These are phyloP conservation scores for Torrubiellomyces zombiae DNA, from an alignment of 2,329 filamentous ascomycete genomes.

Conservation along the genomic window DNA sequence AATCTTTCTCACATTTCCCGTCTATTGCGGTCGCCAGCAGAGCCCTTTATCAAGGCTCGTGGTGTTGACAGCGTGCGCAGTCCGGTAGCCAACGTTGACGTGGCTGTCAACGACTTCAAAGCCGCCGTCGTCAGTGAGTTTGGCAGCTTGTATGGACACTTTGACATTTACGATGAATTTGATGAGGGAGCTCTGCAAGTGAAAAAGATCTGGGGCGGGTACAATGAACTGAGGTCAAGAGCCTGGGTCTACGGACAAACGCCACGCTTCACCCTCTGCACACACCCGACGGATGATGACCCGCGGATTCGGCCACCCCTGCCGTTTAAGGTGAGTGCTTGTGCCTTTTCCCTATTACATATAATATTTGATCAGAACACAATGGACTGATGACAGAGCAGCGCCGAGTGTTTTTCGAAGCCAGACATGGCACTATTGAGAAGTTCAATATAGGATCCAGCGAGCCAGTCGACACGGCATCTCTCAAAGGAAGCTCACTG, in stretches of 20 bases:
- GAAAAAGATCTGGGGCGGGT: slow-evolving; percentile 26
- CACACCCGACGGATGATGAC: slow-evolving; percentile 40
- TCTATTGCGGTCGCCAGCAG: slow-evolving; percentile 64
- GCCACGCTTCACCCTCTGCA: slow-evolving; percentile 62
- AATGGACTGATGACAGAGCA: slow-evolving; percentile 5
- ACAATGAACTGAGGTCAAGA: slow-evolving; percentile 28
- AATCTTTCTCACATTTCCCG: slow-evolving; percentile 53
- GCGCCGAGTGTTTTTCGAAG: slow-evolving; percentile 18
- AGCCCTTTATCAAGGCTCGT: slow-evolving; percentile 57
- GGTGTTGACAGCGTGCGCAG: slow-evolving; percentile 88
- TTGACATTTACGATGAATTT: slow-evolving; percentile 21
- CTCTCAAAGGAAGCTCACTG: slow-evolving; percentile 2
- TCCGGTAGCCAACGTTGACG: slow-evolving; percentile 60
- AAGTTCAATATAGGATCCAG: slow-evolving; percentile 12
- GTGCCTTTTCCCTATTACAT: not conserved
- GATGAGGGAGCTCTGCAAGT: slow-evolving; percentile 32
- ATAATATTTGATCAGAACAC: too few species aligned
- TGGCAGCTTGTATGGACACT: slow-evolving; percentile 41
- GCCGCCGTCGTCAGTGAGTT: slow-evolving; percentile 50
- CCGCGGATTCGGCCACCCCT: slow-evolving; percentile 34
- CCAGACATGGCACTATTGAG: slow-evolving; percentile 20
- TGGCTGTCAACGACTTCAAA: slow-evolving; percentile 30
- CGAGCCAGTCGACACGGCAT: not conserved
- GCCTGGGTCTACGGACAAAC: slow-evolving; percentile 79
- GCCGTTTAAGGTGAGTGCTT: slow-evolving; percentile 25